Evolutionary conservation across 345 rosid species (phyloP).

Genomic region (Aethionema arabicum): DNA sequence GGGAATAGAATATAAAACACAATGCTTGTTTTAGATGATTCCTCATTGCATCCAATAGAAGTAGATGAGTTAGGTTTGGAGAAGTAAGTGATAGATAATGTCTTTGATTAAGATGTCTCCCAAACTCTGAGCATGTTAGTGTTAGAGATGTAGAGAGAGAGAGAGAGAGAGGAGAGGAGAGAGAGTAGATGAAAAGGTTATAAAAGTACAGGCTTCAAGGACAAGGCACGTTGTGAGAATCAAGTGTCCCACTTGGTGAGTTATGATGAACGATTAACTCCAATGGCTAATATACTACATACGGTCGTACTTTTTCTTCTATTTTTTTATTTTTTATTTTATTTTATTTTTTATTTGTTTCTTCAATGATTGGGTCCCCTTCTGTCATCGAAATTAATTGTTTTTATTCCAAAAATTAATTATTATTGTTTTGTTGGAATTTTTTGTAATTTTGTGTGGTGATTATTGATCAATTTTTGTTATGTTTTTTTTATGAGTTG

Average conservation of each 20-base stretch:
- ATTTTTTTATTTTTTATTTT: neutral
- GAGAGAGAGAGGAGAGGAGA: conserved; percentile 12
- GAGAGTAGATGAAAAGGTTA: neutral
- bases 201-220: conserved; percentile 9
- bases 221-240: conserved; percentile 41
- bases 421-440: conserved; percentile 22
- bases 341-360: conserved; percentile 5
- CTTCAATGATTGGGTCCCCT: conserved; percentile 40
- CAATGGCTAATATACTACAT: conserved; percentile 32
- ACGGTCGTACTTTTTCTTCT: conserved; percentile 43
- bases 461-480: conserved; percentile 32
- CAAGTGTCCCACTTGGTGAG: conserved; percentile 35
- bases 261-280: conserved; percentile 34
- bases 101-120: conserved; percentile 34
- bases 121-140: conserved; percentile 30
- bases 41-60: conserved; percentile 4
- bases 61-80: conserved; percentile 31
- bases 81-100: conserved; percentile 27
- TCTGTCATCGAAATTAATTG: conserved; percentile 36
- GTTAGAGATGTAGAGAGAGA: conserved; percentile 6
- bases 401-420: conserved; percentile 13
- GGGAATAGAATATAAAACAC: neutral
- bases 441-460: conserved; percentile 35
- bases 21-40: neutral
- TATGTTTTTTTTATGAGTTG: conserved; percentile 32